These are phyloP conservation scores for Schizosaccharomyces lindneri DNA, from an alignment of 805 yeast genomes.

Conservation along the genomic window DNA sequence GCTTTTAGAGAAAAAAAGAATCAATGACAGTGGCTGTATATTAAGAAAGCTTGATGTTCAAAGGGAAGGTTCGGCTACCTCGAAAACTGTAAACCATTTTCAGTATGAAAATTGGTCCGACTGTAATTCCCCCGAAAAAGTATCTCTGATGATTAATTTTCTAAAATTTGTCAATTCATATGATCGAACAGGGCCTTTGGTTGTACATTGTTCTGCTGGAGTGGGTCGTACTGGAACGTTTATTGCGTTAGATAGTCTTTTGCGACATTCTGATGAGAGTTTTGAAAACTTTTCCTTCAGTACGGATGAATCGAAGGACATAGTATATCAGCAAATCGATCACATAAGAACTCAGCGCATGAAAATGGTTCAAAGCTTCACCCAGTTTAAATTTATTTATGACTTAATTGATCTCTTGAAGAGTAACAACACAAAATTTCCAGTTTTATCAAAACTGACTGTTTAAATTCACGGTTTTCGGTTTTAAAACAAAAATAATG, in stretches of 20 bases:
- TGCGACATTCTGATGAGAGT: slow-evolving; percentile 14
- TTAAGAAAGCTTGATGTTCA: not conserved
- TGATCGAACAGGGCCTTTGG: slow-evolving; percentile 18
- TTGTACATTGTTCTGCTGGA: slow-evolving; percentile 90
- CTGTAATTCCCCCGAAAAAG: not conserved
- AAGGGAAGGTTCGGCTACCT: not conserved
- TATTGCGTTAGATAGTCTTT: slow-evolving; percentile 19
- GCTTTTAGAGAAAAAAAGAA: not conserved
- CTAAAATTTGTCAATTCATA: not conserved
- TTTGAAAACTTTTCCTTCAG: not conserved
- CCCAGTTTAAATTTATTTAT: not conserved
- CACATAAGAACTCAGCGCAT: not conserved
- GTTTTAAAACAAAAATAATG: not conserved
- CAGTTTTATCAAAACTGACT: not conserved
- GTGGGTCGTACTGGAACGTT: slow-evolving; percentile 93
- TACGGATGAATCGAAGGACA: not conserved
- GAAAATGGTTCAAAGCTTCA: not conserved
- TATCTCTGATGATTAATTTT: not conserved
- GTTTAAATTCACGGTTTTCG: not conserved
- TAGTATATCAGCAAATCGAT: not conserved
- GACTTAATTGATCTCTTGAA: not conserved
- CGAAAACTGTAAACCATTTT: slow-evolving; percentile 17
- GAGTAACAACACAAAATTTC: not conserved
- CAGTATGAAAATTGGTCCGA: slow-evolving; percentile 14
- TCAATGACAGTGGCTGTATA: not conserved